Evolutionary conservation across 768 basidiomycete species (phyloP).

Genomic region (Pulveroboletus sp.): DNA sequence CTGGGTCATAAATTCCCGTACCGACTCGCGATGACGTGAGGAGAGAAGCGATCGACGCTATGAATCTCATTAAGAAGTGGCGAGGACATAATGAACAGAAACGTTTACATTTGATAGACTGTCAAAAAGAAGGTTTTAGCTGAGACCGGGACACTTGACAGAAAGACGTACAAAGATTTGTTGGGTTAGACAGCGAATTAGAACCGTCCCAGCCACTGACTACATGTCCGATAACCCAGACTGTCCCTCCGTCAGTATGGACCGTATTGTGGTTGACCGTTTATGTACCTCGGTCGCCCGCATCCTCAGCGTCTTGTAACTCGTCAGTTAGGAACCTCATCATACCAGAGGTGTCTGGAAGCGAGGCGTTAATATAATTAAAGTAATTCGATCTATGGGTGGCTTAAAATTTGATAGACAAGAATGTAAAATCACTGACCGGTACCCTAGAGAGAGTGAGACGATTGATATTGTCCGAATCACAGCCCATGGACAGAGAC

Average conservation of each 20-base stretch:
- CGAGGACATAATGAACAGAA: neutral
- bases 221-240: constrained; percentile 56
- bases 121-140: constrained; percentile 1
- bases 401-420: neutral
- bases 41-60: constrained; percentile 73
- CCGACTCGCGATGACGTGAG: constrained; percentile 72
- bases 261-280: neutral
- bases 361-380: constrained; percentile 71
- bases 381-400: constrained; percentile 57
- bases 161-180: constrained; percentile 56
- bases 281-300: constrained; percentile 60
- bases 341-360: constrained; percentile 70
- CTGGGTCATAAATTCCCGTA: constrained; percentile 4
- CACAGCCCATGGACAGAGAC: constrained; percentile 21
- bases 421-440: constrained; percentile 16
- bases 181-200: constrained; percentile 59
- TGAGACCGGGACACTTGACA: neutral
- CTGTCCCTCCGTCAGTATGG: constrained; percentile 25
- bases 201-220: constrained; percentile 67
- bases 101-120: constrained; percentile 47
- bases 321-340: constrained; percentile 74
- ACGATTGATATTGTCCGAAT: neutral
- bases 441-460: constrained; percentile 26
- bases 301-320: constrained; percentile 73
- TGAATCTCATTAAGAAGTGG: neutral